phyloP scores from a whole-genome alignment of 345 rosid species.

The Mallotus nudiflorus region DNA sequence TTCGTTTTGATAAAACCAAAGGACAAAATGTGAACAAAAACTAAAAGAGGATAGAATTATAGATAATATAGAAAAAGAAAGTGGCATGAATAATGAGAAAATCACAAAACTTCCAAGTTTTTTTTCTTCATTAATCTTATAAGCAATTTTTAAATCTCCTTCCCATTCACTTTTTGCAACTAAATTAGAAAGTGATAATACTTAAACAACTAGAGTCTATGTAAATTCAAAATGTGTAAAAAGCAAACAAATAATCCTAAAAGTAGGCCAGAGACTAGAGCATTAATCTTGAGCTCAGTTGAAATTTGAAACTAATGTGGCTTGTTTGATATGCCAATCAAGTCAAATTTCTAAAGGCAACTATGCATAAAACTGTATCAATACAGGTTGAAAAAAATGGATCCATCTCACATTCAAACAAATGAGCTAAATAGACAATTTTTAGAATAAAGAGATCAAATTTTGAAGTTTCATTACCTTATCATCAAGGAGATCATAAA shows the following conservation, averaged over 20 bases:
- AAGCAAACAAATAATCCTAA: neutral
- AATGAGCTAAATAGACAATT: neutral
- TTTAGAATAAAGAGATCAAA: neutral
- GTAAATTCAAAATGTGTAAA: neutral
- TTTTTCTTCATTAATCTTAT: slow-evolving; percentile 99
- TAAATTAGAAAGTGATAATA: neutral
- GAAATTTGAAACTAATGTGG: neutral
- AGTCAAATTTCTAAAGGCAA: too few species aligned
- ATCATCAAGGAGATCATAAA: slow-evolving; percentile 85
- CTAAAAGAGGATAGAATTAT: too few species aligned
- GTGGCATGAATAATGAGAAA: too few species aligned
- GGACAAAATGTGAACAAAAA: too few species aligned
- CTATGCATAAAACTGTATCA: slow-evolving; percentile 10
- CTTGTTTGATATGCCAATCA: slow-evolving; percentile 16
- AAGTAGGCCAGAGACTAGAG: neutral
- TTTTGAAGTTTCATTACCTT: slow-evolving; percentile 65
- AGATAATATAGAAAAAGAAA: too few species aligned
- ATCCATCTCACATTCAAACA: neutral
- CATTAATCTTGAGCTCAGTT: slow-evolving; percentile 19
- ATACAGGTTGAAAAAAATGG: neutral
- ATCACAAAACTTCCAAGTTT: slow-evolving; percentile 85
- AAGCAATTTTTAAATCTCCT: slow-evolving; percentile 77
- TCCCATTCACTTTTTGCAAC: slow-evolving; percentile 80
- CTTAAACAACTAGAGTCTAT: neutral
- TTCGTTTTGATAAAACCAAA: too few species aligned